Base-by-base conservation (phyloP, 768 basidiomycete genomes). In the Chlorophyllum brunneum region DNA sequence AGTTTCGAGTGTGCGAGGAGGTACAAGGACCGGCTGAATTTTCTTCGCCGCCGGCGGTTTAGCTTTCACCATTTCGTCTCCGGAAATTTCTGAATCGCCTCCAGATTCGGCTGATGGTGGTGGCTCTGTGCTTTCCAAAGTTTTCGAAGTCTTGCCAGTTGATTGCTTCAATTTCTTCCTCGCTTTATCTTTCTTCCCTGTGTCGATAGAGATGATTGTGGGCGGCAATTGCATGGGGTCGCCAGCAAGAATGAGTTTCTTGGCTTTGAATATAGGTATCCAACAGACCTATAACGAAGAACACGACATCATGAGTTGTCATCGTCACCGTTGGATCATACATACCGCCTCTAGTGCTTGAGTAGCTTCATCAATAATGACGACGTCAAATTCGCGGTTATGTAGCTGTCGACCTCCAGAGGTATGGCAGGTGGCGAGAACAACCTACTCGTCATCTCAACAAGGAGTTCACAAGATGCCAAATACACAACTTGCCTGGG, bases 361-460 rank as follows among this genome's bases (percentile, higher is more conserved):
- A 0, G 97, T 98, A 0, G 97, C 97, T 70, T 99, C 97, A 59
- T 99, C 97, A 48, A 99, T 95, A 40, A 99, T 87, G 9, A 94
- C 82, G 0, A 95, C 88, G 63, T 99, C 97, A 61, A 99, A 99
- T 1, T 77, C 69, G 51, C 85, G 77, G 54, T 86, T 81, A 37
- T 79, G 77, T 5, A 98, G 69, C 58, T 95, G 92, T 18, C 87
- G 72, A 3, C 89, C 86, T 0, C 95, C 97, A 4, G 95, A 82
- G 10, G 92, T 89, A 71, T 98, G 95, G 58, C 95, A 98, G 2
- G 97, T 99, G 1, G 94, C 86, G 9, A 98, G 68, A 0, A 98
- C 90, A 34, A 98, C 76, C 86, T 90, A 40, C n/a, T 36, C 7
- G 39, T 15, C 15, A 46, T 4, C 16, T 22, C 23, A 13, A 30